A percentile compares a stretch with the other conserved stretches of the same genome.
Conservation (phyloP, 2,329 filamentous ascomycete species). For the Capronia coronata region DNA sequence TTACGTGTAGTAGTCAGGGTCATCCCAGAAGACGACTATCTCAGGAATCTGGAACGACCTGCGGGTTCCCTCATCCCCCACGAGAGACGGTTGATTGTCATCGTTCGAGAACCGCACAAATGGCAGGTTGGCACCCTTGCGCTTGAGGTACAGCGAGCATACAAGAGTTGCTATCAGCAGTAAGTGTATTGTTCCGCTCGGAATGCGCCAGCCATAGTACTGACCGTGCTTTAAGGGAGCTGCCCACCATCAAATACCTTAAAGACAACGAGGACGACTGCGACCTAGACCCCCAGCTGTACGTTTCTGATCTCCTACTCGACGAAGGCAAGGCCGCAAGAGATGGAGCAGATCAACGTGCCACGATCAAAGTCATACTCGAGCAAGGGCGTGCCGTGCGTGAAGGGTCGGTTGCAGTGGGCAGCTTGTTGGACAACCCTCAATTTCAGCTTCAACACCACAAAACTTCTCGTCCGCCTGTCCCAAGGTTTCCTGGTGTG, state of each 20-base stretch:
- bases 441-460: conserved; percentile 22
- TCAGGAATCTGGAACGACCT: conserved; percentile 9
- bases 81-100: conserved; percentile 23
- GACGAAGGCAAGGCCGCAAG: conserved; percentile 27
- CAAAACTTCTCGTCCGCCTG: conserved; percentile 19
- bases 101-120: conserved; percentile 25
- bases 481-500: conserved; percentile 21
- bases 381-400: conserved; percentile 25
- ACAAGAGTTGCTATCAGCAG: conserved; percentile 26
- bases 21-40: conserved; percentile 26
- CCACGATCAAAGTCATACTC: conserved; percentile 26
- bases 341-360: conserved; percentile 27
- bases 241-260: conserved; percentile 28
- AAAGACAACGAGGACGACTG: conserved; percentile 28
- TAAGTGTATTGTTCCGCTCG: conserved; percentile 7
- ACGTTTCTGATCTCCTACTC: conserved; percentile 26
- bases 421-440: conserved; percentile 17
- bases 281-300: conserved; percentile 27
- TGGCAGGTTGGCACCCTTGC: conserved; percentile 27
- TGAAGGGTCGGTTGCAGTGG: conserved; percentile 26
- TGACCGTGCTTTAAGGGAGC: conserved; percentile 17
- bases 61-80: conserved; percentile 3
- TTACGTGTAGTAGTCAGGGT: conserved; percentile 25
- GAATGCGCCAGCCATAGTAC: background rate
- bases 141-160: conserved; percentile 23